Evolutionary conservation across 2,329 filamentous ascomycete genomes (phyloP).

Genomic region (Fusarium sp.): DNA sequence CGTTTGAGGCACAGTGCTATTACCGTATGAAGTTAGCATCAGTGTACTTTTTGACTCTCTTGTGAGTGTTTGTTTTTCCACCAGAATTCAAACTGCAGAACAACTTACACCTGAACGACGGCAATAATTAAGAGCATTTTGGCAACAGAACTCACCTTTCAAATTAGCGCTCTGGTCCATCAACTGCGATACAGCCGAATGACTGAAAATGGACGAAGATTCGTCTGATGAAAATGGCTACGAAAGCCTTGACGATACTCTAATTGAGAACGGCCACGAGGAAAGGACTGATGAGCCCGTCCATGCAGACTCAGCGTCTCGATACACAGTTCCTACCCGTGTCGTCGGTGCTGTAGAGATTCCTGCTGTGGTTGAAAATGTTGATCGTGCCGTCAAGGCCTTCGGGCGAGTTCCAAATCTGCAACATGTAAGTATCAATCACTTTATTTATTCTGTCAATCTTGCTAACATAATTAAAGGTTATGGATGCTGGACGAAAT

Average conservation of each 20-base stretch:
- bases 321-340: constrained; percentile 53
- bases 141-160: neutral
- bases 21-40: constrained; percentile 6
- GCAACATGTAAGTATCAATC: constrained; percentile 52
- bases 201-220: constrained; percentile 12
- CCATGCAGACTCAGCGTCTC: constrained; percentile 48
- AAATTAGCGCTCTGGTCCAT: neutral
- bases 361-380: constrained; percentile 58
- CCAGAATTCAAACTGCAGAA: neutral
- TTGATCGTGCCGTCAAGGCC: constrained; percentile 58
- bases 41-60: constrained; percentile 8
- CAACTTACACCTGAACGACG: constrained; percentile 16
- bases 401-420: constrained; percentile 57
- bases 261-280: constrained; percentile 17
- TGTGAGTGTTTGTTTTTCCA: constrained; percentile 27
- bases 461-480: constrained; percentile 51
- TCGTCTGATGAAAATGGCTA: constrained; percentile 43
- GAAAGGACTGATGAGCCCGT: constrained; percentile 8
- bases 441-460: neutral
- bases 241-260: constrained; percentile 37
- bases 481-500: constrained; percentile 62
- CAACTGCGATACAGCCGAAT: neutral
- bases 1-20: neutral
- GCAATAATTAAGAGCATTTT: neutral
- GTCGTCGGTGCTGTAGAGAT: constrained; percentile 58